Conservation (phyloP, 1,284 basidiomycete genomes). For the Leccinum pachyderme region DNA sequence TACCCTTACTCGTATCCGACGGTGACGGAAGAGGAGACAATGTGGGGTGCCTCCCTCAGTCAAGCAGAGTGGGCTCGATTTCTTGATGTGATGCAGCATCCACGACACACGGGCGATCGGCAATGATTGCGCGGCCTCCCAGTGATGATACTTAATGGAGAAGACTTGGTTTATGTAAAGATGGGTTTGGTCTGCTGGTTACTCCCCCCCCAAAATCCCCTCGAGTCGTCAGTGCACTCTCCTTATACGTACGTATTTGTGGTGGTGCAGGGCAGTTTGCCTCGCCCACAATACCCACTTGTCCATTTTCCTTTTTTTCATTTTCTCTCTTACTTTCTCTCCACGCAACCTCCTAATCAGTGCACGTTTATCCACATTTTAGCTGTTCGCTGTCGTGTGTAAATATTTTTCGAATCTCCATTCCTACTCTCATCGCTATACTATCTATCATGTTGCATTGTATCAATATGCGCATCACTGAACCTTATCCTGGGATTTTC, state of each 20-base stretch:
- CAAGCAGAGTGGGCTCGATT: constrained; percentile 56
- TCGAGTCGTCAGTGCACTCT: constrained; percentile 19
- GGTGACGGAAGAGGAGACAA: constrained; percentile 44
- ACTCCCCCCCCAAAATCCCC: constrained; percentile 7
- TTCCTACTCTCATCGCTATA: constrained; percentile 16
- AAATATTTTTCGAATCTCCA: constrained; percentile 11
- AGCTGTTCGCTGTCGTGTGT: constrained; percentile 13
- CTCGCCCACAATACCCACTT: constrained; percentile 9
- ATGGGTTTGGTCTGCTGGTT: constrained; percentile 26
- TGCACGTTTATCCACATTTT: constrained; percentile 22
- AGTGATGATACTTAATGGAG: constrained; percentile 14
- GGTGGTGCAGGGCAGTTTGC: constrained; percentile 20
- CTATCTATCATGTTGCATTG: constrained; percentile 28
- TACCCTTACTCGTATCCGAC: constrained; percentile 38
- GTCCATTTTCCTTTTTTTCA: constrained; percentile 12
- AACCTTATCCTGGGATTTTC: not conserved
- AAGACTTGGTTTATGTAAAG: constrained; percentile 30
- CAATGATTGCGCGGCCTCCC: constrained; percentile 20
- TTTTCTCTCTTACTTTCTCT: not conserved
- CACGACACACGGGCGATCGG: constrained; percentile 34
- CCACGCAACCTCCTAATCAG: constrained; percentile 13
- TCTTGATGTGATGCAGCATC: constrained; percentile 45
- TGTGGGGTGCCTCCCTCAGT: constrained; percentile 62
- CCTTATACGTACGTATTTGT: constrained; percentile 26
- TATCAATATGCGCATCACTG: constrained; percentile 8